A percentile compares a stretch with the other conserved stretches of the same genome.
Evolutionary conservation across 1,284 basidiomycete genomes (phyloP).

Genomic region (Leccinum cinnamomeum): DNA sequence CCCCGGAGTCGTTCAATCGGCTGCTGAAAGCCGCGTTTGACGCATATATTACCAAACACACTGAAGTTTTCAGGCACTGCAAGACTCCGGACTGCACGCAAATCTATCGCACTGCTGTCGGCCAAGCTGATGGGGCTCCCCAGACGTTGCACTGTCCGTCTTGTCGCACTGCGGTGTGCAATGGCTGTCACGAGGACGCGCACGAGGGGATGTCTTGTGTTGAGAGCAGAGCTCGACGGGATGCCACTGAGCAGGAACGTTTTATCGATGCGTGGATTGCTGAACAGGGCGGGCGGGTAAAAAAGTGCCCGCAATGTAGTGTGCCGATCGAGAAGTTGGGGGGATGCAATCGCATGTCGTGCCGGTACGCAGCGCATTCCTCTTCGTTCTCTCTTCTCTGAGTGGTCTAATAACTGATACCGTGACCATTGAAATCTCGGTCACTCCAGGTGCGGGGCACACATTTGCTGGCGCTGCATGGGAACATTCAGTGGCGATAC

Average conservation of each 20-base stretch:
- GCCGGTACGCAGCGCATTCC: conserved; percentile 26
- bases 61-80: conserved; percentile 51
- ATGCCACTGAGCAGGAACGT: conserved; percentile 43
- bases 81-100: conserved; percentile 58
- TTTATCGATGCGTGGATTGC: conserved; percentile 45
- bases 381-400: not conserved
- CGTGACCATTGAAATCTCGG: not conserved
- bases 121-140: conserved; percentile 24
- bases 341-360: conserved; percentile 61
- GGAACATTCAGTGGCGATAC: conserved; percentile 14
- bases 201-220: conserved; percentile 55
- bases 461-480: conserved; percentile 54
- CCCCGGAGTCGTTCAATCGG: conserved; percentile 41
- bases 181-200: conserved; percentile 48
- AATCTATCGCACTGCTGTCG: conserved; percentile 43
- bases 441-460: conserved; percentile 43
- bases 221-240: conserved; percentile 36
- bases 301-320: conserved; percentile 43
- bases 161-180: conserved; percentile 52
- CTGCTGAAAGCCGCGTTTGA: conserved; percentile 48
- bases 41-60: conserved; percentile 44
- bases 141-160: conserved; percentile 45
- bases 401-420: not conserved
- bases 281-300: conserved; percentile 34
- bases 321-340: conserved; percentile 49